Percentiles rank a stretch among this genome's conserved stretches.
Conservation (phyloP, 2,329 filamentous ascomycete species). For the Rhynchosporium agropyri region DNA sequence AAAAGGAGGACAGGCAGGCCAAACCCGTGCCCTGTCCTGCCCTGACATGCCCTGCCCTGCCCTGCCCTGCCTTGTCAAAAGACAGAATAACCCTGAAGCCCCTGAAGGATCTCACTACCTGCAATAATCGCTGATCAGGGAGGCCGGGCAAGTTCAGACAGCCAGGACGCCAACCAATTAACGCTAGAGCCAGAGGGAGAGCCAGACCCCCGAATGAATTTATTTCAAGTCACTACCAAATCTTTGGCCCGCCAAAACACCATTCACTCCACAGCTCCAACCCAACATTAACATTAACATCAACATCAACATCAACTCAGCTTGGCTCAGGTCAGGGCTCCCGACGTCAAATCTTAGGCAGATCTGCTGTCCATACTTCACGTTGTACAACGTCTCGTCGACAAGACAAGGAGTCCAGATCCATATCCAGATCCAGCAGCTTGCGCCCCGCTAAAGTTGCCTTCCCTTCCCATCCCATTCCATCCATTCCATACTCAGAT, state of each 20-base stretch:
- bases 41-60: constrained; percentile 7
- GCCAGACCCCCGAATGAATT: not conserved
- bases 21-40: not conserved
- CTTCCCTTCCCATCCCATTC: constrained; percentile 1
- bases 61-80: constrained; percentile 15
- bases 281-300: not conserved
- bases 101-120: constrained; percentile 5
- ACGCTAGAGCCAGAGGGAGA: not conserved
- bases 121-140: not conserved
- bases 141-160: not conserved
- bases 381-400: constrained; percentile 21
- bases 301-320: constrained; percentile 1
- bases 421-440: constrained; percentile 25
- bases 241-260: not conserved
- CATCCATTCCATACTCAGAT: constrained; percentile 37
- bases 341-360: not conserved
- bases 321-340: not conserved
- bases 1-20: not conserved
- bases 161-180: not conserved
- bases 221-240: constrained; percentile 9
- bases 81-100: constrained; percentile 8
- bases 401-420: constrained; percentile 24
- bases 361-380: constrained; percentile 16
- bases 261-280: not conserved
- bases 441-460: constrained; percentile 26